A percentile compares a stretch with the other conserved stretches of the same genome.
phyloP scores from a whole-genome alignment of 768 basidiomycete species.

The Tulasnella sp. region DNA sequence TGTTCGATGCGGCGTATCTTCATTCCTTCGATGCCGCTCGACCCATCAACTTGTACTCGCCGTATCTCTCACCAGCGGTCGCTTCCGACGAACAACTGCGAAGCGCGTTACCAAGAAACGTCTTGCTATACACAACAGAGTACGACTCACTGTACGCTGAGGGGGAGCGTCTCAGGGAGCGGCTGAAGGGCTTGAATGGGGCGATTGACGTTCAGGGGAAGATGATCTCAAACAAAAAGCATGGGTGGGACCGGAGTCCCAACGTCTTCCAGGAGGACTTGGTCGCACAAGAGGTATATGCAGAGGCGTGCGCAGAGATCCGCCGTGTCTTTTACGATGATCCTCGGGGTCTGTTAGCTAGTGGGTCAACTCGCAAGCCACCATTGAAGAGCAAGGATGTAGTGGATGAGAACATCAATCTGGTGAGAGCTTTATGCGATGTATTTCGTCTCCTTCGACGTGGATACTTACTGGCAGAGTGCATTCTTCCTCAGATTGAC shows the following conservation, averaged over 20 bases:
- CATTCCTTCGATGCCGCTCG: constrained; percentile 50
- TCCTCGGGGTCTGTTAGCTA: not conserved
- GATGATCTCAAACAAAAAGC: constrained; percentile 46
- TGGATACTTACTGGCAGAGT: too few relatives aligned
- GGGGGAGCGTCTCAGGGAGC: constrained; percentile 51
- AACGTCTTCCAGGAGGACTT: not conserved
- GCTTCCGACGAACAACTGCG: constrained; percentile 45
- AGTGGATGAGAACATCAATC: too few relatives aligned
- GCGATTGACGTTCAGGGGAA: constrained; percentile 35
- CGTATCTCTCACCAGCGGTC: constrained; percentile 47
- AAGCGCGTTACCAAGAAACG: constrained; percentile 49
- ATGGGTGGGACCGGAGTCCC: constrained; percentile 9
- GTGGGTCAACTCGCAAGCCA: too few relatives aligned
- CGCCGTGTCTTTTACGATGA: constrained; percentile 6
- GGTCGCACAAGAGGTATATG: not conserved
- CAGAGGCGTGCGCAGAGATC: not conserved
- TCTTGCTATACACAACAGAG: constrained; percentile 40
- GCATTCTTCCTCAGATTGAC: too few relatives aligned
- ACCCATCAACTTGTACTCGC: constrained; percentile 50
- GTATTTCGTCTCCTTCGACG: too few relatives aligned
- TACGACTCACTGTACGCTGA: constrained; percentile 58
- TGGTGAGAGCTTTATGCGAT: too few relatives aligned
- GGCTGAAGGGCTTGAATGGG: constrained; percentile 41
- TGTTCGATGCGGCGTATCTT: constrained; percentile 55
- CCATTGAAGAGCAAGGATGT: too few relatives aligned